Evolutionary conservation across 257 asterid genomes (phyloP).

Genomic region (Nicotiana paniculata): DNA sequence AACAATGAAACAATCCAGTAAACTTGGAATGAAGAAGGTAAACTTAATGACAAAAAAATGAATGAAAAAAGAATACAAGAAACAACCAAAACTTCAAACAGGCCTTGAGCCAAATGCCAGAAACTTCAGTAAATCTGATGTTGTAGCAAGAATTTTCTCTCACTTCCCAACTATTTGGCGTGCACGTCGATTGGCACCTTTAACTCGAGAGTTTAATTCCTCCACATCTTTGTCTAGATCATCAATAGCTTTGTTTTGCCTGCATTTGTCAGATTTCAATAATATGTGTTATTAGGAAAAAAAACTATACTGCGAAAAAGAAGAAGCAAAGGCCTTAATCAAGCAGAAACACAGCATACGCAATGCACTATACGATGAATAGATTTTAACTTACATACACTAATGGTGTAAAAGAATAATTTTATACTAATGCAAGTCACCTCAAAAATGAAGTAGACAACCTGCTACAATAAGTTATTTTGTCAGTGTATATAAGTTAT

Average conservation of each 20-base stretch:
- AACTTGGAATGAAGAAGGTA: not conserved
- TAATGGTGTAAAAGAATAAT: too few relatives aligned
- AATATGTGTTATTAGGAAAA: not conserved
- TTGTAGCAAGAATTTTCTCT: not conserved
- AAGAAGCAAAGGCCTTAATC: not conserved
- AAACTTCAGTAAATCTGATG: not conserved
- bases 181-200: slow-evolving; percentile 80
- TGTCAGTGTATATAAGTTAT: too few relatives aligned
- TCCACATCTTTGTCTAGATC: slow-evolving; percentile 67
- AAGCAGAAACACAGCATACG: not conserved
- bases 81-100: not conserved
- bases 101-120: not conserved
- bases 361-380: not conserved
- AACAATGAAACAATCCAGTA: not conserved
- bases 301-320: too few relatives aligned
- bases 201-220: slow-evolving; percentile 66
- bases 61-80: not conserved
- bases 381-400: not conserved
- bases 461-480: too few relatives aligned
- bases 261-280: slow-evolving; percentile 15
- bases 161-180: slow-evolving; percentile 49
- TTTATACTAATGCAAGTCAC: too few relatives aligned
- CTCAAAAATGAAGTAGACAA: too few relatives aligned
- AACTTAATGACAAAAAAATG: not conserved
- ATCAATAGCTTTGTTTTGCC: slow-evolving; percentile 92